Evolutionary conservation across 495 filamentous ascomycete genomes (phyloP).

Genomic region (Xylaria intraflava): DNA sequence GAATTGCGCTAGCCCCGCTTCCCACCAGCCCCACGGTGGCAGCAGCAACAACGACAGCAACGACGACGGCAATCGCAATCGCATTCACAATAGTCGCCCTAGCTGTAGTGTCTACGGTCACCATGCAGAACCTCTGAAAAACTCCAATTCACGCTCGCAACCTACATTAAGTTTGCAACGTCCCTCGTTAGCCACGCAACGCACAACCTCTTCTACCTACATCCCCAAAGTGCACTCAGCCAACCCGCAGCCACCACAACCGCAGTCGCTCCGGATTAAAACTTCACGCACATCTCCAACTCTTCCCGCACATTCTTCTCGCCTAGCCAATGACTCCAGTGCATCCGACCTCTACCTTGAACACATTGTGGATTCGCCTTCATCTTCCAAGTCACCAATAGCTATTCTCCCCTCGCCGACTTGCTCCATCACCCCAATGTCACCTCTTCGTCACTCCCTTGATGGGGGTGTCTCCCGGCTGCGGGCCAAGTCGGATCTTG

Average conservation of each 20-base stretch:
- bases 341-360: conserved; percentile 36
- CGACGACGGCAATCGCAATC: conserved; percentile 4
- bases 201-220: conserved; percentile 30
- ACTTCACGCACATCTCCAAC: conserved; percentile 29
- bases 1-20: not conserved
- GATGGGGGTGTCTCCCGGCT: conserved; percentile 46
- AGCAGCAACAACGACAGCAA: conserved; percentile 10
- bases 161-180: conserved; percentile 23
- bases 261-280: conserved; percentile 38
- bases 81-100: conserved; percentile 14
- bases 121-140: conserved; percentile 10
- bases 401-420: conserved; percentile 18
- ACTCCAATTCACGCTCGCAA: conserved; percentile 21
- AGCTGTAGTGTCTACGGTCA: not conserved
- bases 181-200: conserved; percentile 36
- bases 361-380: conserved; percentile 23
- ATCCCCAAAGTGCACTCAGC: conserved; percentile 29
- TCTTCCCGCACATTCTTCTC: conserved; percentile 27
- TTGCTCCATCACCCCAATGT: conserved; percentile 31
- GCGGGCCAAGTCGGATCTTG: conserved; percentile 46
- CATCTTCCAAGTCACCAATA: conserved; percentile 20
- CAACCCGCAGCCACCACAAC: conserved; percentile 13
- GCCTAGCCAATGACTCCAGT: conserved; percentile 35
- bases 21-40: not conserved
- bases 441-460: conserved; percentile 46